phyloP scores from a whole-genome alignment of 306 rosid genomes.

The Benincasa hispida region DNA sequence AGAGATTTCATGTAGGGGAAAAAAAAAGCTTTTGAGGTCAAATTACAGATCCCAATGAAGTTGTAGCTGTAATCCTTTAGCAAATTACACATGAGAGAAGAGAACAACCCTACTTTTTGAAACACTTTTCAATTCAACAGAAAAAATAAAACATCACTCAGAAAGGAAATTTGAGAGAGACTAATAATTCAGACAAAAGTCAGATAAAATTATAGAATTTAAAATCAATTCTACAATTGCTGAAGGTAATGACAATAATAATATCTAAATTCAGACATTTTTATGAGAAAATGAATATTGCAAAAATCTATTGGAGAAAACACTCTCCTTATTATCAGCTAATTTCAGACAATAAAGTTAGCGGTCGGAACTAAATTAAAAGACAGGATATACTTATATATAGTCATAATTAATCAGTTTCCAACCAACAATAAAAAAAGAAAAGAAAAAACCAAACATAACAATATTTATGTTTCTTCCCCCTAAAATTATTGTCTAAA shows the following conservation, averaged over 20 bases:
- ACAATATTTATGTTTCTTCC: background rate
- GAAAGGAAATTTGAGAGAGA: background rate
- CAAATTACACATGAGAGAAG: background rate
- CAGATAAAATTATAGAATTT: no score
- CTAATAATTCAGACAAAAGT: background rate
- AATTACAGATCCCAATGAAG: background rate
- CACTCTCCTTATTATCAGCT: background rate
- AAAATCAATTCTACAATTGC: background rate
- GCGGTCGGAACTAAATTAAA: background rate
- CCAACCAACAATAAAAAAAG: background rate
- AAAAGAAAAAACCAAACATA: background rate
- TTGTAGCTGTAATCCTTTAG: conserved; percentile 3
- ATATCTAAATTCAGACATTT: background rate
- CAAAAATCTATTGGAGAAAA: background rate
- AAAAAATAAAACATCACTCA: background rate
- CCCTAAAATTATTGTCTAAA: background rate
- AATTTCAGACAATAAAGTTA: background rate
- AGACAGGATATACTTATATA: background rate
- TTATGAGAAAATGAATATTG: background rate
- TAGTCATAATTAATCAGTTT: background rate
- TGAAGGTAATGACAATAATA: background rate
- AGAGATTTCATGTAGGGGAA: background rate
- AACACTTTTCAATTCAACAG: background rate
- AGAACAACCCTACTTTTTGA: background rate
- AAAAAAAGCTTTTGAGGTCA: background rate